These are phyloP conservation scores for Aechmea fasciata DNA, from an alignment of 176 grass and related monocot species.

Conservation along the genomic window DNA sequence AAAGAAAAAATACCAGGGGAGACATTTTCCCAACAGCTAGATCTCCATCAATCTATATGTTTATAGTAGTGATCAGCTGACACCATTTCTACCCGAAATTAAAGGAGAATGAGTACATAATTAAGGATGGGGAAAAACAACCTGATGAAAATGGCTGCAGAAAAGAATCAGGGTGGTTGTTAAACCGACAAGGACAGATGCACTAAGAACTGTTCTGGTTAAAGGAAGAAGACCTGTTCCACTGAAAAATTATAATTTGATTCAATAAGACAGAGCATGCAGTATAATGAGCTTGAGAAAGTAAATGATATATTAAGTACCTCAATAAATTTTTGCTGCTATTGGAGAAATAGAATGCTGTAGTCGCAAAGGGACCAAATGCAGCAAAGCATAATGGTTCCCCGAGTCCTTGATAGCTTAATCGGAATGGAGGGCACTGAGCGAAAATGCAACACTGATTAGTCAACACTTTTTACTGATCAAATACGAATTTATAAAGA, in stretches of 20 bases:
- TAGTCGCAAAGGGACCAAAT: conserved; percentile 88
- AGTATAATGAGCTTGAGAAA: conserved; percentile 3
- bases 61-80: neutral
- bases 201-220: conserved; percentile 44
- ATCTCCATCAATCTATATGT: conserved; percentile 74
- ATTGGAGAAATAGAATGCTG: conserved; percentile 79
- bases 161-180: conserved; percentile 96
- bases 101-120: neutral
- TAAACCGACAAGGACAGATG: conserved; percentile 79
- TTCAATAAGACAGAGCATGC: neutral
- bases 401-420: conserved; percentile 85
- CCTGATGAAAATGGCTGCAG: conserved; percentile 98
- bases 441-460: neutral
- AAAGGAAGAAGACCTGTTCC: conserved; percentile 41
- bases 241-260: conserved; percentile 35
- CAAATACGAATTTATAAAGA: neutral
- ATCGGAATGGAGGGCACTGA: conserved; percentile 79
- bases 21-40: conserved; percentile 81
- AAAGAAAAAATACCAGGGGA: conserved; percentile 50
- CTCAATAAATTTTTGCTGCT: conserved; percentile 33
- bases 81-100: conserved; percentile 4
- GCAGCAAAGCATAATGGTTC: conserved; percentile 83
- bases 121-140: conserved; percentile 4
- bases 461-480: too few species aligned
- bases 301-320: conserved; percentile 18